Conservation (phyloP, 2,329 filamentous ascomycete genomes). For the Ilyonectria mors-panacis region DNA sequence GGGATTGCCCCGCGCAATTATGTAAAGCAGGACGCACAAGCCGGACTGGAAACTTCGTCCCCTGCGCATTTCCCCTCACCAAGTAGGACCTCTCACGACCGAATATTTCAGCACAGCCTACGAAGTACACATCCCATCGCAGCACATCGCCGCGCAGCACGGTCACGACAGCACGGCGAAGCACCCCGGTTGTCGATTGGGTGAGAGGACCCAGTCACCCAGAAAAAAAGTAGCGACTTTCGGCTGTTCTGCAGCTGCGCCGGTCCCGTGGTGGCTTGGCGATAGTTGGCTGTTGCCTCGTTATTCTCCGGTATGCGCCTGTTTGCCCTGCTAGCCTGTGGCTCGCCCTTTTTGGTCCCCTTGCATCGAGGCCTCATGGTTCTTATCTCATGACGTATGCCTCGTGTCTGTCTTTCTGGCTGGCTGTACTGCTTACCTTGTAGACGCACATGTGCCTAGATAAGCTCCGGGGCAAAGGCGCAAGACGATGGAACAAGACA, state of each 20-base stretch:
- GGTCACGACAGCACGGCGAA: constrained; percentile 11
- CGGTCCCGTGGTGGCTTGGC: constrained; percentile 1
- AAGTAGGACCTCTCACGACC: constrained; percentile 54
- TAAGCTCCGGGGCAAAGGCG: neutral
- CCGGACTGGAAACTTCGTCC: constrained; percentile 31
- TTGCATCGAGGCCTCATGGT: neutral
- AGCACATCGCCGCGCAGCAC: constrained; percentile 28
- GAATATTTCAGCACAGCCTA: constrained; percentile 62
- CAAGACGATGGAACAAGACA: neutral
- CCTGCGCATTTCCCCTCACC: constrained; percentile 55
- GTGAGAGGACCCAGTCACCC: neutral
- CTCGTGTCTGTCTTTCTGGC: neutral
- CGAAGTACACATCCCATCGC: constrained; percentile 40
- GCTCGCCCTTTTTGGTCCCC: neutral
- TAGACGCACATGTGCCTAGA: neutral
- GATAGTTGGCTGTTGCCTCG: neutral
- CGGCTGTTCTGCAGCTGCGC: neutral
- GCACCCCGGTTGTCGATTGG: constrained; percentile 3
- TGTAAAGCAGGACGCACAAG: constrained; percentile 14
- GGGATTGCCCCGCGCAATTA: constrained; percentile 21
- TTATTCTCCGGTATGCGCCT: neutral
- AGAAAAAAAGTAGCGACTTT: neutral
- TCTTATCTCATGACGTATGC: neutral
- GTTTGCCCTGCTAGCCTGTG: neutral
- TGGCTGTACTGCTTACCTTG: neutral